phyloP scores from a whole-genome alignment of 768 basidiomycete species.

The Lentinula aciculospora region DNA sequence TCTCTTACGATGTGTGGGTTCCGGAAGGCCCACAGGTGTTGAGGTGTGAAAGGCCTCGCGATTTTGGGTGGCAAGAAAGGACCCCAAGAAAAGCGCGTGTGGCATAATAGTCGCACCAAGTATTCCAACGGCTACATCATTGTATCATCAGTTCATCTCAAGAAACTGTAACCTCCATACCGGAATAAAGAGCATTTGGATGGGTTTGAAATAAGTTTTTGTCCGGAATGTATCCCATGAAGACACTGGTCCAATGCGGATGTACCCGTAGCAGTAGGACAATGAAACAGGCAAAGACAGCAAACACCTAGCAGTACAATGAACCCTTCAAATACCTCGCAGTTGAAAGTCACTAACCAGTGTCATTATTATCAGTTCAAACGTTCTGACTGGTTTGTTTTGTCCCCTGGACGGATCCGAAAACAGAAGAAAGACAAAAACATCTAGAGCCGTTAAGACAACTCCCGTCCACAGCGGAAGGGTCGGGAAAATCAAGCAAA shows the following conservation, averaged over 20 bases:
- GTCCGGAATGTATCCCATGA: conserved; percentile 65
- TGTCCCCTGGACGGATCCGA: conserved; percentile 51
- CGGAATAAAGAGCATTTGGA: conserved; percentile 45
- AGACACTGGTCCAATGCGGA: conserved; percentile 63
- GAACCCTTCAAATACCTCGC: too few species aligned
- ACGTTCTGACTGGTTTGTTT: conserved; percentile 49
- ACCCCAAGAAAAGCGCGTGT: conserved; percentile 53
- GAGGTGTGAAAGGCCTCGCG: conserved; percentile 26
- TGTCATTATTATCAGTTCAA: conserved; percentile 49
- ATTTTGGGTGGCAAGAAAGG: conserved; percentile 54
- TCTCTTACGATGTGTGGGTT: conserved; percentile 9
- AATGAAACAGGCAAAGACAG: conserved; percentile 63
- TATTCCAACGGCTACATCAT: conserved; percentile 46
- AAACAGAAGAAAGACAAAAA: conserved; percentile 54
- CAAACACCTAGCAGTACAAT: conserved; percentile 32
- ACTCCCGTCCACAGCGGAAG: conserved; percentile 55
- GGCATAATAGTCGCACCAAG: conserved; percentile 79
- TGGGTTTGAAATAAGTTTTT: conserved; percentile 41
- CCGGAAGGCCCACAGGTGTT: conserved; percentile 8
- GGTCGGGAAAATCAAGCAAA: conserved; percentile 55
- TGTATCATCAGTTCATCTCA: background rate
- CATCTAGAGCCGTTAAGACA: conserved; percentile 51
- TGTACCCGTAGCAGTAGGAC: conserved; percentile 56
- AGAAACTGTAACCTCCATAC: conserved; percentile 19
- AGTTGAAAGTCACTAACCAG: conserved; percentile 37